Conservation (phyloP, 1,139 yeast species). For the Nakaseomyces bracarensis region DNA sequence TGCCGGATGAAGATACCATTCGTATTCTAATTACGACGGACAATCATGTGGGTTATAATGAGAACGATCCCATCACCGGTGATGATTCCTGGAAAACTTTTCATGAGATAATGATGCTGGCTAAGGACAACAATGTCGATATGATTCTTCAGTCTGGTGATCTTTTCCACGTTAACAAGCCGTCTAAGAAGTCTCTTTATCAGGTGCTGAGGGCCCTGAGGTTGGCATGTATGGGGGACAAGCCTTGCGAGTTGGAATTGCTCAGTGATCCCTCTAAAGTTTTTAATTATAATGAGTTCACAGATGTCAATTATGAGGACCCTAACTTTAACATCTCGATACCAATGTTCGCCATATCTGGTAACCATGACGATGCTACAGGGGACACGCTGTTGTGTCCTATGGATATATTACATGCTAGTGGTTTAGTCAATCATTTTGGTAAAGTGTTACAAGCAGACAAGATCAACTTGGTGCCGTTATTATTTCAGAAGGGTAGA, state of each 20-base stretch:
- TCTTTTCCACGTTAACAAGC: constrained; percentile 81
- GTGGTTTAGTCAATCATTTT: constrained; percentile 83
- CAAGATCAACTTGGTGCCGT: constrained; percentile 65
- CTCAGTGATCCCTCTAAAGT: constrained; percentile 68
- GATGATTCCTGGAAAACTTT: constrained; percentile 86
- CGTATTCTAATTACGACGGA: constrained; percentile 82
- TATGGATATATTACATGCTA: constrained; percentile 69
- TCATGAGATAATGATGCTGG: constrained; percentile 70
- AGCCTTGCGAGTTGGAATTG: constrained; percentile 79
- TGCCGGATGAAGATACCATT: constrained; percentile 47
- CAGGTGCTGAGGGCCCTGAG: constrained; percentile 74
- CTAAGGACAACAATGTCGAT: constrained; percentile 69
- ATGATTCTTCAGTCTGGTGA: constrained; percentile 92
- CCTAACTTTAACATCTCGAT: constrained; percentile 79
- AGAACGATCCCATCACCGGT: constrained; percentile 82
- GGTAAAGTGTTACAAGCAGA: constrained; percentile 78
- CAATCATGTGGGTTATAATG: constrained; percentile 92
- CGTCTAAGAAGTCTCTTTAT: constrained; percentile 75
- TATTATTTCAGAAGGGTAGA: constrained; percentile 69
- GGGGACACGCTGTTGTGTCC: constrained; percentile 86
- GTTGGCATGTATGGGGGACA: constrained; percentile 70
- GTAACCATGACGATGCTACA: constrained; percentile 95
- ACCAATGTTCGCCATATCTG: constrained; percentile 92
- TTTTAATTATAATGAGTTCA: constrained; percentile 43
- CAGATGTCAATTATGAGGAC: constrained; percentile 79